phyloP scores from a whole-genome alignment of 1,139 yeast genomes.

The Protomyces arabidopsidicola region DNA sequence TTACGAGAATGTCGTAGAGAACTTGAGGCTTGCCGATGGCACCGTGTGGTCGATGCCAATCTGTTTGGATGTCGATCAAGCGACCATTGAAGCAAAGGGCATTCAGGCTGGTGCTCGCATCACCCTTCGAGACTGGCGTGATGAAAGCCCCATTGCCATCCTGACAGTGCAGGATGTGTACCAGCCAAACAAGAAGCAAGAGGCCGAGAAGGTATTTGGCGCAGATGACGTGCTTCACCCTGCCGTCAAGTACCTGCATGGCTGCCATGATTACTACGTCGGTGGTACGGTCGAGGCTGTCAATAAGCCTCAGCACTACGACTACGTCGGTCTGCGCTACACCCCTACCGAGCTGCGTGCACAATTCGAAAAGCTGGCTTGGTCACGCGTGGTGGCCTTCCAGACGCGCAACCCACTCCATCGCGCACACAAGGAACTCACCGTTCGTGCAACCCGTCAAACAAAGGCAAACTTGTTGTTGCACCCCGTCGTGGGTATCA shows the following conservation, averaged over 20 bases:
- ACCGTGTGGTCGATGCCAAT: slow-evolving; percentile 90
- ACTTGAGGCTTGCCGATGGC: slow-evolving; percentile 71
- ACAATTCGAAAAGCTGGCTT: slow-evolving; percentile 72
- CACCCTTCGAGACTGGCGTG: slow-evolving; percentile 76
- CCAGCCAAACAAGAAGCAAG: slow-evolving; percentile 70
- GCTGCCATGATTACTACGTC: slow-evolving; percentile 71
- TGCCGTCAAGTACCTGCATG: slow-evolving; percentile 68
- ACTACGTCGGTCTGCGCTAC: slow-evolving; percentile 78
- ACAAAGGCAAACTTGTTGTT: slow-evolving; percentile 74
- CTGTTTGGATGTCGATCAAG: slow-evolving; percentile 68
- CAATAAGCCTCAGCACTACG: slow-evolving; percentile 81
- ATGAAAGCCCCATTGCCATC: slow-evolving; percentile 73
- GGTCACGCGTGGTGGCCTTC: slow-evolving; percentile 93
- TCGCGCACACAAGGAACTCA: slow-evolving; percentile 93
- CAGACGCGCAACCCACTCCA: slow-evolving; percentile 99
- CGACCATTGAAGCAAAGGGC: slow-evolving; percentile 46
- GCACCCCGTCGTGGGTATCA: slow-evolving; percentile 95
- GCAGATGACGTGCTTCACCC: slow-evolving; percentile 94
- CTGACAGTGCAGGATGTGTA: slow-evolving; percentile 66
- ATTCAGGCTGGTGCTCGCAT: slow-evolving; percentile 58
- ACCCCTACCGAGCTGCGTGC: slow-evolving; percentile 86
- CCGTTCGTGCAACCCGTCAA: slow-evolving; percentile 88
- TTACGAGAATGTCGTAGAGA: slow-evolving; percentile 69
- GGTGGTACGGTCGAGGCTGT: slow-evolving; percentile 88
- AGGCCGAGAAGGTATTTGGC: slow-evolving; percentile 83